phyloP scores from a whole-genome alignment of 129 eudicot species.

The Pseudognaphalium luteoalbum region DNA sequence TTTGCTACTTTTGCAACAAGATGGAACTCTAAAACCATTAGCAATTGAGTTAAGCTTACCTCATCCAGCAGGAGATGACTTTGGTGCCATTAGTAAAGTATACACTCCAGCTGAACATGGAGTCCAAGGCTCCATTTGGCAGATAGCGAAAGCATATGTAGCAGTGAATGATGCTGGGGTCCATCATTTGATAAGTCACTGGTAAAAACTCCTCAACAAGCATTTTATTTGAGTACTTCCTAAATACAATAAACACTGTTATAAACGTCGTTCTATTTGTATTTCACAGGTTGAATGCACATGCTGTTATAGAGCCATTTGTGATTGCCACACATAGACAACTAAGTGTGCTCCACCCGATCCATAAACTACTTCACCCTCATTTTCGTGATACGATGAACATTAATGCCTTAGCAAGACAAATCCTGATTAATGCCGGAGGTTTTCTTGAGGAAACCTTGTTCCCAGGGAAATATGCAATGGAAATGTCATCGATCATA shows the following conservation, averaged over 20 bases:
- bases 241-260: neutral
- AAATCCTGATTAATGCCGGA: conserved; percentile 51
- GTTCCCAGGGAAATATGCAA: conserved; percentile 46
- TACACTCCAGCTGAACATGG: conserved; percentile 51
- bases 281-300: conserved; percentile 59
- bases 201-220: conserved; percentile 27
- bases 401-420: conserved; percentile 50
- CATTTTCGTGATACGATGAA: conserved; percentile 60
- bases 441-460: conserved; percentile 50
- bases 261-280: neutral
- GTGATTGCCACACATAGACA: conserved; percentile 61
- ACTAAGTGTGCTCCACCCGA: conserved; percentile 64
- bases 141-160: conserved; percentile 59
- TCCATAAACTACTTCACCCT: conserved; percentile 58
- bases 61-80: conserved; percentile 34
- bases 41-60: conserved; percentile 63
- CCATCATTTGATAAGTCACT: conserved; percentile 57
- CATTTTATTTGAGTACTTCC: neutral
- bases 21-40: conserved; percentile 57
- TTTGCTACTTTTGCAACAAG: conserved; percentile 36
- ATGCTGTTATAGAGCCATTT: conserved; percentile 60
- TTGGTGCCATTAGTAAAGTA: conserved; percentile 41
- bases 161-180: conserved; percentile 53
- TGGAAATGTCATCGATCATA: conserved; percentile 49
- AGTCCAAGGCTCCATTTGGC: conserved; percentile 50